Evolutionary conservation across 768 basidiomycete genomes (phyloP), one percentile per base, ranked within the genome.

Genomic region (Termitomyces sp.): DNA sequence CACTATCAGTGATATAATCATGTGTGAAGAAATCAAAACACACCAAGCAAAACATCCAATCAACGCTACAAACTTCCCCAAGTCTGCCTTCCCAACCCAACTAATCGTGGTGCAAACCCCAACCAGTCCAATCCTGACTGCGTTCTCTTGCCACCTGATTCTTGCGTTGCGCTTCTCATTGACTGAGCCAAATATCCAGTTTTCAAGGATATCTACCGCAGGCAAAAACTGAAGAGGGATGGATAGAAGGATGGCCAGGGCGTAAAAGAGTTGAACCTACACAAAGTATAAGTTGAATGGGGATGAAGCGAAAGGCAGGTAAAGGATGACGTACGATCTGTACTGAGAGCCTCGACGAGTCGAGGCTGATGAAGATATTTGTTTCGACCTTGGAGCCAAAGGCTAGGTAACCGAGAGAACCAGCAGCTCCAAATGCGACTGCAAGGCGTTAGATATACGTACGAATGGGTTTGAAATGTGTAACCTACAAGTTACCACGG

Each of bases 161-260:
- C 82, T 79, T 31, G 75, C 62, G 69, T 93, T 80, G 53, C 72
- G 78, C 70, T 98, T 98, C 53, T 96, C 96, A 64, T 89, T 92
- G 48, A 81, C 81, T 49, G 85, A 84, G 72, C 24, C 27, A n/a
- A 98, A 98, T 31, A 98, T 66, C 6, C 91, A 95, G 68, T 98
- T 96, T 79, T 99, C 96, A 74, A 98, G 83, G 68, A 99, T 98
- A 54, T 96, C 85, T 50, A 96, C 87, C 3, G 96, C 96, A 0
- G 97, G 97, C 90, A 98, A 98, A 57, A 98, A 87, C 72, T 98
- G 95, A 1, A 98, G 83, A 0, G 96, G 95, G 11, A 90, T 88
- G n/a, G 95, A 97, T 41, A 94, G 82, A 63, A 93, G 75, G 73
- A 98, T 98, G 9, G 95, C 97, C 37, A 94, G 73, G n/a, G 93